phyloP scores from a whole-genome alignment of 2,329 filamentous ascomycete species.

The Diaporthe humulicola region DNA sequence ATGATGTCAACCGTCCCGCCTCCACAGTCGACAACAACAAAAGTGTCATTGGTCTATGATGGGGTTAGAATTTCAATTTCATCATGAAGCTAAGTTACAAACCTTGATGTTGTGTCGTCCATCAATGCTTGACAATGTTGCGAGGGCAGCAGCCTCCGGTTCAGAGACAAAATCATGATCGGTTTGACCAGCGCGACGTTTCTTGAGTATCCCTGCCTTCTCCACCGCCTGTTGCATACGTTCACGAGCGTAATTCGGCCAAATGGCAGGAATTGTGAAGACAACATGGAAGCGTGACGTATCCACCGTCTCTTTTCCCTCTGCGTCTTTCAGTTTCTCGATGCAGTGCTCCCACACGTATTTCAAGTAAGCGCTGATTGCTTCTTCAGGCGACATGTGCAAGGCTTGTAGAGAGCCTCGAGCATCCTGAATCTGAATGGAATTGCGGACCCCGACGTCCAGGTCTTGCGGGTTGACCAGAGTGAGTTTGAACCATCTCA shows the following conservation, averaged over 20 bases:
- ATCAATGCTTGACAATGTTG: constrained; percentile 49
- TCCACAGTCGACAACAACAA: constrained; percentile 48
- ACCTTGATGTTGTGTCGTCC: constrained; percentile 43
- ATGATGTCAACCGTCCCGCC: constrained; percentile 54
- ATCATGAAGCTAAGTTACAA: background rate
- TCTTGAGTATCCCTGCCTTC: constrained; percentile 52
- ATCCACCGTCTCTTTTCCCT: constrained; percentile 44
- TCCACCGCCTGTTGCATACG: constrained; percentile 53
- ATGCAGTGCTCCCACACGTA: constrained; percentile 51
- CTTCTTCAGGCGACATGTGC: constrained; percentile 45
- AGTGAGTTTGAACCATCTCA: constrained; percentile 59
- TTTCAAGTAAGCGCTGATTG: constrained; percentile 50
- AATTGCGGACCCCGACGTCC: constrained; percentile 40
- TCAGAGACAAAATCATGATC: constrained; percentile 54
- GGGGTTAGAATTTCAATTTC: background rate
- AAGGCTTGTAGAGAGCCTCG: background rate
- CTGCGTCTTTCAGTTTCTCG: constrained; percentile 44
- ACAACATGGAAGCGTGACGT: constrained; percentile 52
- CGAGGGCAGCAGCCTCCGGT: constrained; percentile 60
- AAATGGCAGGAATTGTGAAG: constrained; percentile 61
- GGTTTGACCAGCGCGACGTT: constrained; percentile 47
- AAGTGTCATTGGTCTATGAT: constrained; percentile 40
- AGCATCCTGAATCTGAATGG: constrained; percentile 42
- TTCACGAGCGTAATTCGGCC: constrained; percentile 54
- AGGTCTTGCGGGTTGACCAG: constrained; percentile 52